phyloP scores from a whole-genome alignment of 805 yeast species.

The Saturnispora dispora region DNA sequence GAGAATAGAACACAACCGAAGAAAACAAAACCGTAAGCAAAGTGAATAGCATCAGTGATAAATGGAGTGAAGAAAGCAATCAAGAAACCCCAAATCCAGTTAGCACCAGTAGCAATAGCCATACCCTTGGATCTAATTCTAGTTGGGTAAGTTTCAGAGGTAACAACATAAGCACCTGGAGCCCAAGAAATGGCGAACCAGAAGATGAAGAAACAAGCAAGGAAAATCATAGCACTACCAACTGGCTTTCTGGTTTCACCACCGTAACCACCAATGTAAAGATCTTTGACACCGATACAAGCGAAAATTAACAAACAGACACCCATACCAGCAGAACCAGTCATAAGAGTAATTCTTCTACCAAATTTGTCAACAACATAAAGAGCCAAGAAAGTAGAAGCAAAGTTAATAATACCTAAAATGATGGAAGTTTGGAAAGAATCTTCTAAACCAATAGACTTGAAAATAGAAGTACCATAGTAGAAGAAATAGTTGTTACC shows the following conservation, averaged over 20 bases:
- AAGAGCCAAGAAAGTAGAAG: conserved; percentile 44
- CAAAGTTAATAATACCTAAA: conserved; percentile 48
- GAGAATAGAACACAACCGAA: conserved; percentile 47
- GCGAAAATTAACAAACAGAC: conserved; percentile 52
- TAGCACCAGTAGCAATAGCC: conserved; percentile 56
- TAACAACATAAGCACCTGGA: conserved; percentile 57
- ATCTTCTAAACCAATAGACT: conserved; percentile 48
- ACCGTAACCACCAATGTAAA: conserved; percentile 34
- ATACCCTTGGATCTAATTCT: conserved; percentile 55
- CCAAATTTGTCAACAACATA: conserved; percentile 47
- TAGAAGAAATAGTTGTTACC: conserved; percentile 62
- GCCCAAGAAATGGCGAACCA: conserved; percentile 74
- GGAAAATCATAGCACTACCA: conserved; percentile 54
- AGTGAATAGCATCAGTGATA: conserved; percentile 44
- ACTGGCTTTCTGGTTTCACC: conserved; percentile 38
- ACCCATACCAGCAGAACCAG: conserved; percentile 46
- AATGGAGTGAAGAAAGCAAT: conserved; percentile 52
- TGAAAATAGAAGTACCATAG: conserved; percentile 55
- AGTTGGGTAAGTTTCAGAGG: conserved; percentile 60
- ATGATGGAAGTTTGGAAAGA: conserved; percentile 53
- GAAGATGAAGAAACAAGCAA: conserved; percentile 56
- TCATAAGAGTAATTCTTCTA: conserved; percentile 40
- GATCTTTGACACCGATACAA: conserved; percentile 45
- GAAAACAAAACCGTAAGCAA: conserved; percentile 50
- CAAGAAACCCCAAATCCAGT: conserved; percentile 55